Conservation (phyloP, 306 rosid species). For the Spatholobus suberectus region DNA sequence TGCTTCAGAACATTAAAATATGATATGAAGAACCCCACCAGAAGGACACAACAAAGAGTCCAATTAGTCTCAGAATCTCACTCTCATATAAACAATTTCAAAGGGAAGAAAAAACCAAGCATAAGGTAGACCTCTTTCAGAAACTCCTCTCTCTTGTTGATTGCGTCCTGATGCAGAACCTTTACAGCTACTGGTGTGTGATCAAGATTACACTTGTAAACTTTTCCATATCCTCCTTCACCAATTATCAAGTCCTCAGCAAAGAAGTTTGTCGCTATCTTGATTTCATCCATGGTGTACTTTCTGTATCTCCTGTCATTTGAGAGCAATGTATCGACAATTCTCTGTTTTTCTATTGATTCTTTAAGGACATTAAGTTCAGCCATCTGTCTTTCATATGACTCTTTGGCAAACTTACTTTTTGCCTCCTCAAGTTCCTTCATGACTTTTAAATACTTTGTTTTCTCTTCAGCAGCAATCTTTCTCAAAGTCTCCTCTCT, state of each 20-base stretch:
- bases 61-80: constrained; percentile 35
- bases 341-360: constrained; percentile 71
- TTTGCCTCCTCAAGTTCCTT: constrained; percentile 80
- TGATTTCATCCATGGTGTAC: constrained; percentile 80
- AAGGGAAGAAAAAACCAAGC: constrained; percentile 32
- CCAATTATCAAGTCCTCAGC: constrained; percentile 71
- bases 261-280: constrained; percentile 72
- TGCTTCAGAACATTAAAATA: constrained; percentile 21
- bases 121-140: constrained; percentile 75
- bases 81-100: constrained; percentile 30
- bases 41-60: constrained; percentile 27
- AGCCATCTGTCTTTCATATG: constrained; percentile 83
- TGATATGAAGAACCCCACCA: constrained; percentile 34
- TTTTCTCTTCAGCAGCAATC: constrained; percentile 83
- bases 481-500: constrained; percentile 74
- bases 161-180: constrained; percentile 64
- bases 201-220: constrained; percentile 88
- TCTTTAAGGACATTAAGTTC: constrained; percentile 75
- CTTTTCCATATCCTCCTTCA: constrained; percentile 96
- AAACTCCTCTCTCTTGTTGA: constrained; percentile 79
- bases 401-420: constrained; percentile 69
- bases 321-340: constrained; percentile 71
- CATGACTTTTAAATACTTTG: constrained; percentile 71
- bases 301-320: constrained; percentile 82
- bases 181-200: constrained; percentile 93